Conservation (phyloP, 495 filamentous ascomycete species). For the Xylaria venustula region DNA sequence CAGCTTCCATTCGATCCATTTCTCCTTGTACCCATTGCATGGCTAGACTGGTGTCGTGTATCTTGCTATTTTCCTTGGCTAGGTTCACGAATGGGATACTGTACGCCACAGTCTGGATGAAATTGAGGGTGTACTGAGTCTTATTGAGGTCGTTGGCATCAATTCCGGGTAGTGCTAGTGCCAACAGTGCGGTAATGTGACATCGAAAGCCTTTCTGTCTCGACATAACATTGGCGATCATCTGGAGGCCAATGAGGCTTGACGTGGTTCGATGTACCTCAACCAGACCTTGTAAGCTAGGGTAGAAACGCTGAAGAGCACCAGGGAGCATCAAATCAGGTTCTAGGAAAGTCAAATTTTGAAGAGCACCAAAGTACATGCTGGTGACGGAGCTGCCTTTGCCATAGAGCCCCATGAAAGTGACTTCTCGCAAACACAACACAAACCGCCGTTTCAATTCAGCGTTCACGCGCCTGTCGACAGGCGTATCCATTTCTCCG, state of each 20-base stretch:
- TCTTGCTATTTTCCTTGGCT: conserved; percentile 63
- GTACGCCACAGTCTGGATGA: conserved; percentile 92
- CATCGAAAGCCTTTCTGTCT: conserved; percentile 90
- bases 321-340: conserved; percentile 91
- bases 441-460: conserved; percentile 88
- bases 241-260: conserved; percentile 84
- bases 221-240: conserved; percentile 84
- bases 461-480: conserved; percentile 73
- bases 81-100: conserved; percentile 89
- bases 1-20: conserved; percentile 87
- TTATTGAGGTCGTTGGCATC: conserved; percentile 98
- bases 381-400: conserved; percentile 90
- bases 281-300: conserved; percentile 90
- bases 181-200: conserved; percentile 88
- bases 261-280: conserved; percentile 97
- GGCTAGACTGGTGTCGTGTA: conserved; percentile 76
- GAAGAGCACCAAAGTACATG: conserved; percentile 85
- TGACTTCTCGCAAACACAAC: conserved; percentile 83
- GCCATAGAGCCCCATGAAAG: conserved; percentile 97
- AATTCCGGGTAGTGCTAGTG: conserved; percentile 89
- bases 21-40: conserved; percentile 92
- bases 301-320: conserved; percentile 93
- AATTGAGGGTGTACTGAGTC: conserved; percentile 88
- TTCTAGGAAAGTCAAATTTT: conserved; percentile 85
- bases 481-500: conserved; percentile 82